Evolutionary conservation across 148 eudicot genomes (phyloP), one percentile per base, ranked within the genome.

Genomic region (Euryodendron excelsum): DNA sequence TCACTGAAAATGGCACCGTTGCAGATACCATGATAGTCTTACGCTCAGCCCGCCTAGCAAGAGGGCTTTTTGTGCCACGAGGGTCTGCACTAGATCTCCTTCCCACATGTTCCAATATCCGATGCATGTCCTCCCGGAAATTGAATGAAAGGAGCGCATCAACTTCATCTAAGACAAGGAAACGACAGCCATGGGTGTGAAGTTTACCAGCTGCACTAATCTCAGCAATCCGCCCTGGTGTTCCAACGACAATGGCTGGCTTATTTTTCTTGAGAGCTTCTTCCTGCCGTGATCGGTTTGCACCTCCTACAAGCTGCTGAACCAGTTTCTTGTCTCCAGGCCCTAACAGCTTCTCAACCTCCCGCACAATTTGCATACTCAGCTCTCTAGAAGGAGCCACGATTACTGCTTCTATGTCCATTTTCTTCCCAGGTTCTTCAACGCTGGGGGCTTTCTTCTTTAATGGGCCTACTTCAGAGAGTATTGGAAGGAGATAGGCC

Each of bases 261-360:
- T 95, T 95, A 82, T 95, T 95, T 83, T 95, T 95, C 82, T 80
- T 91, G 55, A 95, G 93, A 2, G 96, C 98, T 81, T 93, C 98
- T 82, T 95, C 99, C 65, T 95, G 97, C 80, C 98, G 87, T 39
- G 92, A 77, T 82, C 85, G 82, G 72, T 93, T 93, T 69, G 98
- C 98, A 70, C 98, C 99, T 48, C 98, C 99, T 1, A 93, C 99
- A 48, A 95, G 92, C 83, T 95, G 99, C 82, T 95, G 99, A 74
- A 95, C 99, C 82, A 91, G 23, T 80, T 86, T 91, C 86, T 89
- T 93, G 74, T 92, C 81, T 12, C 37, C 61, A 4, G 96, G 92
- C 59, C 99, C 99, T 69, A 95, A 72, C 0, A 95, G 79, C 87
- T 89, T 95, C 84, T 95, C 98, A 53, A 91, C 75, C 85, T 95